A percentile compares a stretch with the other conserved stretches of the same genome.
Conservation (phyloP, 345 rosid species). For the Turnera subulata region DNA sequence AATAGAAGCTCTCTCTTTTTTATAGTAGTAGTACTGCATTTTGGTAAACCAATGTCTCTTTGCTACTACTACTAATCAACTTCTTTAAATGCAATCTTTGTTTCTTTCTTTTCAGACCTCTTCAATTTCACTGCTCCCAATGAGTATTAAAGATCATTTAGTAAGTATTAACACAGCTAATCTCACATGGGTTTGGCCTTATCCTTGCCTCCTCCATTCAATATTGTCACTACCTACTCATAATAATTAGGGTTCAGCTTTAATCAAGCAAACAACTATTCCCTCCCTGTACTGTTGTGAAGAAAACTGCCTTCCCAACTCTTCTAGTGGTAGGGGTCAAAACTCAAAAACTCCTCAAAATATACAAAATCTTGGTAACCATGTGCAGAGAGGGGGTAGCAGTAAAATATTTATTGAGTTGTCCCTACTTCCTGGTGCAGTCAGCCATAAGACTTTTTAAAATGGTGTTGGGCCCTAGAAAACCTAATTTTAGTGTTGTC, state of each 20-base stretch:
- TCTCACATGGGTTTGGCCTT: slow-evolving; percentile 4
- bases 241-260: too few species aligned
- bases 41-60: neutral
- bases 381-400: slow-evolving; percentile 27
- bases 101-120: slow-evolving; percentile 13
- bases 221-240: neutral
- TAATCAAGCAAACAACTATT: too few species aligned
- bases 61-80: neutral
- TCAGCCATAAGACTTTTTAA: neutral
- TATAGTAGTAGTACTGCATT: neutral
- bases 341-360: neutral
- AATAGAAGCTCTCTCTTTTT: slow-evolving; percentile 24
- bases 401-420: slow-evolving; percentile 29
- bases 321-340: neutral
- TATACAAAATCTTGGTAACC: slow-evolving; percentile 6
- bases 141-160: neutral
- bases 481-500: slow-evolving; percentile 11
- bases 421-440: slow-evolving; percentile 12
- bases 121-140: slow-evolving; percentile 7
- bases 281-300: too few species aligned
- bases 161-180: slow-evolving; percentile 5
- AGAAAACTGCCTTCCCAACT: neutral
- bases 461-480: slow-evolving; percentile 30
- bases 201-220: neutral
- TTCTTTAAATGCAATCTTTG: slow-evolving; percentile 6